Percentiles rank a stretch among this genome's conserved stretches.
phyloP scores from a whole-genome alignment of 257 asterid species.

The Datura wrightii region DNA sequence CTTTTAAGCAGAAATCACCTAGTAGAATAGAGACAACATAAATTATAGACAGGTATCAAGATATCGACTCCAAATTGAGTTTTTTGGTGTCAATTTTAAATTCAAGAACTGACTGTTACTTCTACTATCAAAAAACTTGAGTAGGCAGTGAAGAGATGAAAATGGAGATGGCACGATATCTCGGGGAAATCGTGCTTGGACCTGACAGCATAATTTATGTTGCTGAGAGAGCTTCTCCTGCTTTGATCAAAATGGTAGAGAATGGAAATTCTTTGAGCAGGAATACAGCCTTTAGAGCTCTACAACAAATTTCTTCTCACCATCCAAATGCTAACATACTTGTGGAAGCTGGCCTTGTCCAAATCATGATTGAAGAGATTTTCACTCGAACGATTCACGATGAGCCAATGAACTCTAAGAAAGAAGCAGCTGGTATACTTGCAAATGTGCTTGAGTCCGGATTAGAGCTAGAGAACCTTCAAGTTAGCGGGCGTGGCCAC shows the following conservation, averaged over 20 bases:
- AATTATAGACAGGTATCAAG: not conserved
- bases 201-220: slow-evolving; percentile 55
- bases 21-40: not conserved
- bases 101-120: not conserved
- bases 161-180: slow-evolving; percentile 70
- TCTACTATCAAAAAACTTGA: slow-evolving; percentile 30
- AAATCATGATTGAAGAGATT: slow-evolving; percentile 72
- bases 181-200: slow-evolving; percentile 64
- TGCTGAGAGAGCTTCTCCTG: slow-evolving; percentile 74
- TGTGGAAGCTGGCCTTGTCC: slow-evolving; percentile 62
- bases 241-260: slow-evolving; percentile 67
- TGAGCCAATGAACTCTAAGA: slow-evolving; percentile 56
- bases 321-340: slow-evolving; percentile 58
- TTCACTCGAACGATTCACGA: slow-evolving; percentile 47
- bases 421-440: slow-evolving; percentile 68
- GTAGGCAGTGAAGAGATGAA: slow-evolving; percentile 68
- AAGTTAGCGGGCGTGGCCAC: slow-evolving; percentile 63
- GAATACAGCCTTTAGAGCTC: slow-evolving; percentile 74
- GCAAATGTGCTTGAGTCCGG: slow-evolving; percentile 79
- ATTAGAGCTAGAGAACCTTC: slow-evolving; percentile 53
- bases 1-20: not conserved
- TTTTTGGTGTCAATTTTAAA: not conserved
- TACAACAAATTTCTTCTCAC: slow-evolving; percentile 62
- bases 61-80: not conserved
- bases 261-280: slow-evolving; percentile 53